Base-by-base conservation (phyloP, 208 protist species). In the Balamuthia mandrillaris region DNA sequence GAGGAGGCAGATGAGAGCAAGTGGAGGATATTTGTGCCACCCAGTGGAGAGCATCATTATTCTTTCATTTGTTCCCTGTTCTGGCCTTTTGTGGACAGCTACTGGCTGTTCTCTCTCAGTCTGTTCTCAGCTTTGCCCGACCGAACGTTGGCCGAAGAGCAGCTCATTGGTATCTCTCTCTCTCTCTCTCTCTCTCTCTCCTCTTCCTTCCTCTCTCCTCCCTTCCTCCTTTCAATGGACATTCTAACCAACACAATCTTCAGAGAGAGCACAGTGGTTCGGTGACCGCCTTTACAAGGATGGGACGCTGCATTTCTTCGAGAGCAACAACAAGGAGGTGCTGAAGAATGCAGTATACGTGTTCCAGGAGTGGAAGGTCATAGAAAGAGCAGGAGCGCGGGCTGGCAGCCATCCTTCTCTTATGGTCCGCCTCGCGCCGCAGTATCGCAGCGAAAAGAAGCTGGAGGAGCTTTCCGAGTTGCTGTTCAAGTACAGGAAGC, bases 31-130 rank as follows among this genome's bases (percentile, higher is more conserved):
- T 56, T 21, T 56, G 49, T 56, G 49, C 49, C 33, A 1, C 63
- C 63, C 18, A 72, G 18, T 27, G 21, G 4, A 12, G 63, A 39
- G 31, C 1, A n/a, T 21, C 61, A 85, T 42, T 85, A 63, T 37
- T 63, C 60, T 10, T 85, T 85, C 81, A 16, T 85, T 37, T 85
- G 81, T 29, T 10, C 61, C 14, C 65, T 85, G 24, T 85, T 85
- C 47, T 85, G 81, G 81, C 81, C 81, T 14, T 85, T 85, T 61
- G 60, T 85, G 37, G 81, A 85, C 45, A 49, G 47, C 56, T 85
- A 85, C 24, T 85, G 81, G 81, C 63, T 77, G 41, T 56, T 61
- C 0, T 5, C 81, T 10, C 65, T 85, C 21, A 29, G 45, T 14
- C 65, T 85, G 24, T 77, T 85, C 65, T 56, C 63, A 3, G 60